Evolutionary conservation across 1,284 basidiomycete genomes (phyloP).

Genomic region (Ceratobasidium sp.): DNA sequence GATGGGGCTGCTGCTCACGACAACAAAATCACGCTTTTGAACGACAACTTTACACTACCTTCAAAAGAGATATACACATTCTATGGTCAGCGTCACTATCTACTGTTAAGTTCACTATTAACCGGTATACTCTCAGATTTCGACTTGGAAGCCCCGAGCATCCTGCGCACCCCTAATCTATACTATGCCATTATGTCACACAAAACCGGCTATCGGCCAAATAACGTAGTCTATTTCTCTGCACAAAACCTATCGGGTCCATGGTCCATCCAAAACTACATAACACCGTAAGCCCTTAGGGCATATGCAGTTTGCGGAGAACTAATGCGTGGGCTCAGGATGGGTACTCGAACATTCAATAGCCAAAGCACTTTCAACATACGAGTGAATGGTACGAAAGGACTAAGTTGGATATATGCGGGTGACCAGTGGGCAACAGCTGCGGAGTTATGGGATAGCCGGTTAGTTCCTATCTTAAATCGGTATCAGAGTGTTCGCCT

Average conservation of each 20-base stretch:
- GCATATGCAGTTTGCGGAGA: not conserved
- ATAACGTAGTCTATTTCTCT: conserved; percentile 17
- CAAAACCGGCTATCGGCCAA: conserved; percentile 32
- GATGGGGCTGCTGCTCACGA: conserved; percentile 20
- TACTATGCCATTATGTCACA: conserved; percentile 32
- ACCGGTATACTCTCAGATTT: too few relatives aligned
- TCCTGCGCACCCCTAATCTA: conserved; percentile 3
- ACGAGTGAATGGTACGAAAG: conserved; percentile 20
- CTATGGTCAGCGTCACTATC: conserved; percentile 3
- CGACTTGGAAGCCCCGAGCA: conserved; percentile 28
- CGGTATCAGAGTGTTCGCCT: too few relatives aligned
- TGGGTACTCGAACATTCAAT: conserved; percentile 29
- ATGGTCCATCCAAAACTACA: conserved; percentile 30
- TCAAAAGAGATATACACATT: conserved; percentile 16
- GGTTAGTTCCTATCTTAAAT: not conserved
- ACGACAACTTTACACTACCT: conserved; percentile 13
- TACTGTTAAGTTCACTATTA: too few relatives aligned
- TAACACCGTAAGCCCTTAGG: conserved; percentile 5
- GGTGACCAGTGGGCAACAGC: conserved; percentile 41
- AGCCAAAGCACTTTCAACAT: conserved; percentile 31
- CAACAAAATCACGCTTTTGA: conserved; percentile 26
- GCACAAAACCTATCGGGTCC: conserved; percentile 25
- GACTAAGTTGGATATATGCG: conserved; percentile 26
- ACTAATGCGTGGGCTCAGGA: not conserved
- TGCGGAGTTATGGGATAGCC: conserved; percentile 12